A percentile compares a stretch with the other conserved stretches of the same genome.
phyloP scores from a whole-genome alignment of 371 early-diverging fungal genomes.

The Mucor mucedo region DNA sequence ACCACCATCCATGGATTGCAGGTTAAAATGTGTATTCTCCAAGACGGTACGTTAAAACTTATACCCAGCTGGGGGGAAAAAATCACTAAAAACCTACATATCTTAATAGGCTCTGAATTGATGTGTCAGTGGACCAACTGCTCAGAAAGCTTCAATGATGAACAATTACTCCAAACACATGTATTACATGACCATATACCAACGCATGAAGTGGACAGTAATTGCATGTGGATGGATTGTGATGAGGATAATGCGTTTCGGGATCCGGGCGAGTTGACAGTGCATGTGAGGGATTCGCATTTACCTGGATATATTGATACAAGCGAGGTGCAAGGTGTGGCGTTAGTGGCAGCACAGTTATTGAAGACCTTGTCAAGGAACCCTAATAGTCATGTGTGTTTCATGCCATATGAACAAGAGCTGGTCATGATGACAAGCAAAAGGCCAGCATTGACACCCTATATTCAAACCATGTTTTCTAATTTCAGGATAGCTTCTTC shows the following conservation, averaged over 20 bases:
- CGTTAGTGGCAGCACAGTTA: conserved; percentile 67
- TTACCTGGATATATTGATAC: conserved; percentile 42
- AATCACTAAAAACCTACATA: background rate
- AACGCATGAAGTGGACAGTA: conserved; percentile 19
- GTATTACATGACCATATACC: conserved; percentile 56
- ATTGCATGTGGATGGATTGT: conserved; percentile 56
- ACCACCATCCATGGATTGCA: conserved; percentile 35
- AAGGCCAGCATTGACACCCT: conserved; percentile 30
- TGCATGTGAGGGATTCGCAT: conserved; percentile 25
- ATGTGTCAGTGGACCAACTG: conserved; percentile 64
- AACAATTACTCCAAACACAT: conserved; percentile 52
- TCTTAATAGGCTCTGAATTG: conserved; percentile 19
- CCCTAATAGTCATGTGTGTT: conserved; percentile 57
- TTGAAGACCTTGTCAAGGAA: conserved; percentile 65
- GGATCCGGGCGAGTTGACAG: conserved; percentile 20
- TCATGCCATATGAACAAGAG: conserved; percentile 61
- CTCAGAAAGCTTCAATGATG: conserved; percentile 47
- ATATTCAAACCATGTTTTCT: conserved; percentile 31
- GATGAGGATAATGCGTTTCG: conserved; percentile 14
- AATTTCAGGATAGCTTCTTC: conserved; percentile 26
- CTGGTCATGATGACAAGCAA: conserved; percentile 29
- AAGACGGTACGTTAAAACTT: conserved; percentile 23
- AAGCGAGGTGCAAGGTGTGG: conserved; percentile 53
- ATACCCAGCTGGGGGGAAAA: too few relatives aligned
- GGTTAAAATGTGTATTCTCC: conserved; percentile 35